Evolutionary conservation across 805 yeast species (phyloP).

Genomic region (Saccharomycopsis synnaedendra): DNA sequence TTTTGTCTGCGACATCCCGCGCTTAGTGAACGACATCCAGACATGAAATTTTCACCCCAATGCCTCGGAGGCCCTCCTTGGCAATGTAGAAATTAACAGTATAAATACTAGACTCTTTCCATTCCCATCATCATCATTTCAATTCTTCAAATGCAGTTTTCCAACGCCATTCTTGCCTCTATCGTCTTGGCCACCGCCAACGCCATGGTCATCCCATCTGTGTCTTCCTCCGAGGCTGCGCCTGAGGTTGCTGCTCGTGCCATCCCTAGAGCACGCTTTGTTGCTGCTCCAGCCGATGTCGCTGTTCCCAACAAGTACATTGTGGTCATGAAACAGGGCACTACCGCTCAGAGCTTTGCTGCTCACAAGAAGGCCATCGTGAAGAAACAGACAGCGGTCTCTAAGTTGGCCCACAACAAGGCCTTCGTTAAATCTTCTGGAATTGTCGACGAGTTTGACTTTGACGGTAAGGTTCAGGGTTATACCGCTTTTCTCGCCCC

Average conservation of each 20-base stretch:
- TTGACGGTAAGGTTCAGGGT: slow-evolving; percentile 40
- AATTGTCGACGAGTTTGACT: slow-evolving; percentile 53
- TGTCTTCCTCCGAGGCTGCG: too few relatives aligned
- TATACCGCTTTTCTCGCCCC: slow-evolving; percentile 78
- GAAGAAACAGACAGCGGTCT: slow-evolving; percentile 7
- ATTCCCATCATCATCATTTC: too few relatives aligned
- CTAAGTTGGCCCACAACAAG: background rate
- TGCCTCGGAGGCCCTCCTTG: too few relatives aligned
- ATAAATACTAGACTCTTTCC: too few relatives aligned
- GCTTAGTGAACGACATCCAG: too few relatives aligned
- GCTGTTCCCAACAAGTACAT: slow-evolving; percentile 70
- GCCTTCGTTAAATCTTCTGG: slow-evolving; percentile 18
- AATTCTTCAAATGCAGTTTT: too few relatives aligned
- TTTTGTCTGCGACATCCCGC: too few relatives aligned
- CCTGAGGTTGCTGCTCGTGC: background rate
- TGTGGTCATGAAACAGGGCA: slow-evolving; percentile 65
- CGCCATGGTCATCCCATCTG: too few relatives aligned
- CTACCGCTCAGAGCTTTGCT: slow-evolving; percentile 37
- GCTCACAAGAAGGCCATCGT: slow-evolving; percentile 59
- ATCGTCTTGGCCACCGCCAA: too few relatives aligned
- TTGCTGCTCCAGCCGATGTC: slow-evolving; percentile 22
- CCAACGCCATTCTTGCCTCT: too few relatives aligned
- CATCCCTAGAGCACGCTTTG: background rate
- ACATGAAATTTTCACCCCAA: too few relatives aligned
- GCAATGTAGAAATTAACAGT: too few relatives aligned